A percentile compares a stretch with the other conserved stretches of the same genome.
Conservation (phyloP, 331 rosid species). For the Ulmus americana region DNA sequence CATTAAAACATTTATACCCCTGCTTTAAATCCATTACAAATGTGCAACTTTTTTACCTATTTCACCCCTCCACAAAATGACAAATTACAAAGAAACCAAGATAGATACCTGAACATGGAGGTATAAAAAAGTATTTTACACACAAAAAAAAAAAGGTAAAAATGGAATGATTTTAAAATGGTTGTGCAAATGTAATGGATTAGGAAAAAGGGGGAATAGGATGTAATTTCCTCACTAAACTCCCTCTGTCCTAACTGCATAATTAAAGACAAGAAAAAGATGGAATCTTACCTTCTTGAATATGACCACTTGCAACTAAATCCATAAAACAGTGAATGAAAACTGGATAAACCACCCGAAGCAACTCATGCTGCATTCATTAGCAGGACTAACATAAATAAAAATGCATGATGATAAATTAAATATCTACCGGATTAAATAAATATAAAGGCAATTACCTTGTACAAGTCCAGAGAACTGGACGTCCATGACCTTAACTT, state of each 20-base stretch:
- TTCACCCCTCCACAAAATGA: no score
- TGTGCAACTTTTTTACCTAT: no score
- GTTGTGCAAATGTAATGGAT: no score
- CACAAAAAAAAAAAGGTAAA: no score
- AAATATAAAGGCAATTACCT: slow-evolving; percentile 31
- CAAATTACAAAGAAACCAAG: no score
- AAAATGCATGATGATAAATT: neutral
- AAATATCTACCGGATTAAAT: neutral
- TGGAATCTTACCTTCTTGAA: slow-evolving; percentile 55
- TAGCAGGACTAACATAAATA: neutral
- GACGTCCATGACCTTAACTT: slow-evolving; percentile 68
- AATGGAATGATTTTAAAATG: no score
- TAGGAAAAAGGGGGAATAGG: no score
- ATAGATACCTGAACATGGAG: no score
- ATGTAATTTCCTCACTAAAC: neutral
- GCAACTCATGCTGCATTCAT: slow-evolving; percentile 69
- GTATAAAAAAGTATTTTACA: no score
- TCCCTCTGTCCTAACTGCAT: neutral
- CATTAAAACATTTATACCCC: no score
- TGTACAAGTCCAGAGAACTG: slow-evolving; percentile 63
- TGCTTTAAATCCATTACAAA: no score
- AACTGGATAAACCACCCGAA: slow-evolving; percentile 84
- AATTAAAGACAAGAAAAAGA: neutral
- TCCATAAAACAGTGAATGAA: slow-evolving; percentile 88
- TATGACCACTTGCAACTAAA: slow-evolving; percentile 74